Percentiles rank a stretch among this genome's conserved stretches.
These are phyloP conservation scores for Apiosordaria backusii DNA, from an alignment of 495 filamentous ascomycete genomes.

Conservation along the genomic window DNA sequence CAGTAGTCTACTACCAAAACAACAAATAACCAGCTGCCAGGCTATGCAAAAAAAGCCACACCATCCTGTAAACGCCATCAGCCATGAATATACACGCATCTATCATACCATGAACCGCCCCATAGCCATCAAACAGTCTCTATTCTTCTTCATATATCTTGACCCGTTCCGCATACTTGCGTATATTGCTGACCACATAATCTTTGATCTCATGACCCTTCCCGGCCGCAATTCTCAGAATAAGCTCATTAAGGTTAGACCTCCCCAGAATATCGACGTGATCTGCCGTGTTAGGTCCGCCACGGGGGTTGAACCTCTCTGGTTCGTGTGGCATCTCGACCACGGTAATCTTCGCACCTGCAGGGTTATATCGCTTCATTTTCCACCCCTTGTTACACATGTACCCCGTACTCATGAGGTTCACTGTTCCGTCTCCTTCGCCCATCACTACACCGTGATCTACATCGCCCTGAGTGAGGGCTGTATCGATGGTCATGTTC, in stretches of 20 bases:
- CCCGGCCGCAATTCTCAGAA: conserved; percentile 85
- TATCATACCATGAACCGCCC: background rate
- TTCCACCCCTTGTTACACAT: conserved; percentile 96
- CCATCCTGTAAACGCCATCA: background rate
- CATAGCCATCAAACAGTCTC: background rate
- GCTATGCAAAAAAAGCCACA: background rate
- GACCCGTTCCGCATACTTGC: conserved; percentile 74
- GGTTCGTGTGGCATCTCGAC: conserved; percentile 97
- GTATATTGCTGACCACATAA: conserved; percentile 72
- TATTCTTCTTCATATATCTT: conserved; percentile 55
- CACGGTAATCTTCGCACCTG: conserved; percentile 71
- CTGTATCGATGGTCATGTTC: conserved; percentile 89
- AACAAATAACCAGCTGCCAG: background rate
- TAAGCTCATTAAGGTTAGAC: conserved; percentile 83
- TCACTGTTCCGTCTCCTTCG: conserved; percentile 94
- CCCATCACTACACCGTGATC: conserved; percentile 91
- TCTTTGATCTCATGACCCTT: conserved; percentile 76
- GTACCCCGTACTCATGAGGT: conserved; percentile 81
- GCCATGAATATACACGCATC: background rate
- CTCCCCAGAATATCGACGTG: conserved; percentile 95
- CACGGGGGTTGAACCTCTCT: conserved; percentile 82
- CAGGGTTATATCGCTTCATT: conserved; percentile 90
- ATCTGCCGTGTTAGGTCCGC: conserved; percentile 93
- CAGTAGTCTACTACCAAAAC: background rate
- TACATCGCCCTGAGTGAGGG: conserved; percentile 58